Evolutionary conservation across 371 early-diverging fungal species (phyloP).

Genomic region (Mycotypha africana): DNA sequence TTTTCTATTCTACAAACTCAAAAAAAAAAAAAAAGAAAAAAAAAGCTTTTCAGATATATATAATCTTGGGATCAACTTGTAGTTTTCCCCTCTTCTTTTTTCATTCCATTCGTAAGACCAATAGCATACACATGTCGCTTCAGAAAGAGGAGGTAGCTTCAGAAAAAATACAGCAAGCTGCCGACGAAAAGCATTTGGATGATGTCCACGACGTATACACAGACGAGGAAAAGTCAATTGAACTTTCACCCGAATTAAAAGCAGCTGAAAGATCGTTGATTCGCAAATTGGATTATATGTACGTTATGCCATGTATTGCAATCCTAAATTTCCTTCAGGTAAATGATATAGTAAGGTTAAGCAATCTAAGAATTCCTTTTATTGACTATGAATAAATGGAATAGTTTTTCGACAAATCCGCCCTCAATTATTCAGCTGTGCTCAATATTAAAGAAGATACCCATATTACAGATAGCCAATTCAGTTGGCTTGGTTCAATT

Average conservation of each 20-base stretch:
- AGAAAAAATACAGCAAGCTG: too few relatives aligned
- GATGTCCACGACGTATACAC: conserved; percentile 1
- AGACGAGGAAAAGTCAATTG: conserved; percentile 1
- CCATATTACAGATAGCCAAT: conserved; percentile 20
- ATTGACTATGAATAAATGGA: too few relatives aligned
- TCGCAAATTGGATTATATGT: conserved; percentile 9
- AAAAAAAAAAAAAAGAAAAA: too few relatives aligned
- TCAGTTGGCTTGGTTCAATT: conserved; percentile 27
- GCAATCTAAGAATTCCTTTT: too few relatives aligned
- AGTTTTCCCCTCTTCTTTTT: too few relatives aligned
- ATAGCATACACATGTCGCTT: too few relatives aligned
- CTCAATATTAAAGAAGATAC: conserved; percentile 27
- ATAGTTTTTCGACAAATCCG: conserved; percentile 39
- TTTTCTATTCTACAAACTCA: too few relatives aligned
- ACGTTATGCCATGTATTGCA: conserved; percentile 17
- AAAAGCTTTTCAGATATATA: too few relatives aligned
- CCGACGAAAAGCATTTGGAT: conserved; percentile 3
- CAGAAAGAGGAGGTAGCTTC: too few relatives aligned
- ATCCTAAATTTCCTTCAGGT: conserved; percentile 16
- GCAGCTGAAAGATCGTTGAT: conserved; percentile 9
- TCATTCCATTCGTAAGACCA: too few relatives aligned
- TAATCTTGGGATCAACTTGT: too few relatives aligned
- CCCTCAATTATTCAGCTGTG: conserved; percentile 30
- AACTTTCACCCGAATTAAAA: conserved; percentile 4
- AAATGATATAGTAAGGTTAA: too few relatives aligned